These are phyloP conservation scores for Arabidopsis lyrata DNA, from an alignment of 441 rosid genomes.

Conservation along the genomic window DNA sequence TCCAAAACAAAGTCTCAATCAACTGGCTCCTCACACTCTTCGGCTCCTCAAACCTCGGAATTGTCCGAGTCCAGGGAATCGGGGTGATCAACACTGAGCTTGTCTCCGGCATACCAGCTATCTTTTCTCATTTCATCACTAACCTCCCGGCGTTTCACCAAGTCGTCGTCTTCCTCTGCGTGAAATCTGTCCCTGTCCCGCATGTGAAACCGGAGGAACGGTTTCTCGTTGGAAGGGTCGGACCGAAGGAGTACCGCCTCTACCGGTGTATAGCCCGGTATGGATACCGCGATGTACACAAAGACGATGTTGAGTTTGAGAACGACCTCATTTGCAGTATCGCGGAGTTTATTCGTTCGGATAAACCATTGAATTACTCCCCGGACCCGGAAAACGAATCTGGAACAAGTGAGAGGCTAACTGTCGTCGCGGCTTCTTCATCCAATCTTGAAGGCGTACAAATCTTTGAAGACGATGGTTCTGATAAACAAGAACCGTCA, in stretches of 20 bases:
- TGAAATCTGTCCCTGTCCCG: conserved; percentile 87
- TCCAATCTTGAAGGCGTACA: conserved; percentile 61
- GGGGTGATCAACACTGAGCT: conserved; percentile 87
- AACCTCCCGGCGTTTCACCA: conserved; percentile 96
- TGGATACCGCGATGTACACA: conserved; percentile 86
- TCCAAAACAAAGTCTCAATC: conserved; percentile 84
- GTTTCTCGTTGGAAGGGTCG: conserved; percentile 87
- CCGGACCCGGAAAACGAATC: conserved; percentile 43
- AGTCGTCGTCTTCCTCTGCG: conserved; percentile 83
- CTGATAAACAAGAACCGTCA: conserved; percentile 18
- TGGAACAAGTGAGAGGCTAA: conserved; percentile 56
- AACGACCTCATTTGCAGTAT: conserved; percentile 73
- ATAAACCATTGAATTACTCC: conserved; percentile 42
- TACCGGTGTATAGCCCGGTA: conserved; percentile 89
- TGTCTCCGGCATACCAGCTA: conserved; percentile 85
- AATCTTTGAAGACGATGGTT: conserved; percentile 55
- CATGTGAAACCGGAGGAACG: conserved; percentile 84
- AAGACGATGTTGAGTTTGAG: conserved; percentile 81
- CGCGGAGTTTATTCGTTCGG: conserved; percentile 81
- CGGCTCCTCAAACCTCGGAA: conserved; percentile 70
- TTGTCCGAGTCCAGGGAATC: conserved; percentile 79
- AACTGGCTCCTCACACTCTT: conserved; percentile 76
- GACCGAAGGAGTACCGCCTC: conserved; percentile 73
- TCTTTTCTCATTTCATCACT: conserved; percentile 89
- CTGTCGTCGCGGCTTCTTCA: conserved; percentile 76